Conservation (phyloP, 2,329 filamentous ascomycete species). For the Colletotrichum echinochloae region DNA sequence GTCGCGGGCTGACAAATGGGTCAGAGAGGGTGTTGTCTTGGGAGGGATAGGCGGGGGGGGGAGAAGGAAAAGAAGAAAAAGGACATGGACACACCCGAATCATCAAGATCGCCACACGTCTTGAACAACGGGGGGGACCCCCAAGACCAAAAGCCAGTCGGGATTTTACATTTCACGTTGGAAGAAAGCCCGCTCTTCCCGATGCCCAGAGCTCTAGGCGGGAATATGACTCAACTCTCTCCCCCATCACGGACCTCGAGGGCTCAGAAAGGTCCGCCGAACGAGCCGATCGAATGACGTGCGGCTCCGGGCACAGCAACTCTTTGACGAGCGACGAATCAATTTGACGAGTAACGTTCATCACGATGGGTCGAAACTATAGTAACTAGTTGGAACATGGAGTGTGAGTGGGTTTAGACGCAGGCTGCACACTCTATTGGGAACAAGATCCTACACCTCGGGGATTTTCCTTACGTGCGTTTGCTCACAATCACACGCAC, state of each 20-base stretch:
- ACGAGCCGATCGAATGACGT: conserved; percentile 27
- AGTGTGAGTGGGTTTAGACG: conserved; percentile 23
- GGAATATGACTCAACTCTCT: conserved; percentile 18
- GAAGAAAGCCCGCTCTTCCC: neutral
- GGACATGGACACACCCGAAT: conserved; percentile 1
- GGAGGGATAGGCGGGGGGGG: too few relatives aligned
- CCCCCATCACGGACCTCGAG: conserved; percentile 12
- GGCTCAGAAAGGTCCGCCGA: conserved; percentile 21
- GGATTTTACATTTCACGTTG: neutral
- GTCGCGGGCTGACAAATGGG: conserved; percentile 9
- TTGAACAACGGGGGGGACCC: conserved; percentile 20
- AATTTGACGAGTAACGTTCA: neutral
- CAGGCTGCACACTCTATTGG: conserved; percentile 25
- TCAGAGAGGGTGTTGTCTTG: conserved; percentile 5
- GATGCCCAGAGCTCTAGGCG: neutral
- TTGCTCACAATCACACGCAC: conserved; percentile 2
- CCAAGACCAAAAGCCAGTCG: neutral
- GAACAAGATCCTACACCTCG: conserved; percentile 7
- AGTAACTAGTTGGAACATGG: conserved; percentile 11
- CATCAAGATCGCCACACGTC: conserved; percentile 15
- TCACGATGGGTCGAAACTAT: neutral
- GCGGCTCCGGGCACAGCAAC: neutral
- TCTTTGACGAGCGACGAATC: conserved; percentile 19
- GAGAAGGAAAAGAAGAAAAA: too few relatives aligned
- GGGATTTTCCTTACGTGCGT: neutral